phyloP scores from a whole-genome alignment of 2,329 filamentous ascomycete genomes.

The Leptographium galeiforme region DNA sequence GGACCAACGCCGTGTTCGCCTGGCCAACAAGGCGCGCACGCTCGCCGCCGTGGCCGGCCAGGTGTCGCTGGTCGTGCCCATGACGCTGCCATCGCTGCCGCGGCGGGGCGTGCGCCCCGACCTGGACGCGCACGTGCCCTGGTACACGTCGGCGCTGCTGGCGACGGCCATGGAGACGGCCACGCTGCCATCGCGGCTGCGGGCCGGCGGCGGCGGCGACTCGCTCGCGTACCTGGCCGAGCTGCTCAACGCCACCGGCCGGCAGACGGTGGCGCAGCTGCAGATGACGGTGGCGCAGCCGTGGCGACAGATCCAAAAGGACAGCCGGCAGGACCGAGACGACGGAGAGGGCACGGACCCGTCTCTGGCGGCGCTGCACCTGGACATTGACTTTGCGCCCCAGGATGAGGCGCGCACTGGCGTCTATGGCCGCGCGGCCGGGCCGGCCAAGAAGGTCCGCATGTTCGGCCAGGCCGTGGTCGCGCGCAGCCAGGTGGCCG shows the following conservation, averaged over 20 bases:
- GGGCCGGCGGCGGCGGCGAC: slow-evolving; percentile 17
- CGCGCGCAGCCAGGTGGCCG: slow-evolving; percentile 13
- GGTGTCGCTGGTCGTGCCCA: slow-evolving; percentile 65
- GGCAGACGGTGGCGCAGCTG: slow-evolving; percentile 64
- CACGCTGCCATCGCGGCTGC: slow-evolving; percentile 62
- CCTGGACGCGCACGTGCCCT: slow-evolving; percentile 52
- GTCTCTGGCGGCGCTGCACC: slow-evolving; percentile 12
- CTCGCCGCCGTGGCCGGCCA: slow-evolving; percentile 55
- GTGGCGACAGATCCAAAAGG: slow-evolving; percentile 15
- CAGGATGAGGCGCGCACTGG: slow-evolving; percentile 19
- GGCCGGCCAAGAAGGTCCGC: slow-evolving; percentile 12
- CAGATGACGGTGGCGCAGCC: slow-evolving; percentile 45
- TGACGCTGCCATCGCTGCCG: slow-evolving; percentile 48
- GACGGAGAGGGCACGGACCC: slow-evolving; percentile 16
- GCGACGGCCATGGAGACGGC: slow-evolving; percentile 65
- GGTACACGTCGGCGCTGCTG: slow-evolving; percentile 70
- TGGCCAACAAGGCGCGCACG: slow-evolving; percentile 62
- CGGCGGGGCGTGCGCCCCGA: slow-evolving; percentile 31
- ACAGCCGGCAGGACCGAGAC: slow-evolving; percentile 2
- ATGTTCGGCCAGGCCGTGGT: slow-evolving; percentile 30
- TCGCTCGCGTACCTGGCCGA: slow-evolving; percentile 51
- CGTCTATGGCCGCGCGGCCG: background rate
- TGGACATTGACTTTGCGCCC: slow-evolving; percentile 28
- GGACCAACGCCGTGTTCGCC: slow-evolving; percentile 50
- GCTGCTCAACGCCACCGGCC: slow-evolving; percentile 60